Base-by-base conservation (phyloP, 495 filamentous ascomycete species). In the Pseudomonodictys pantanalensis region DNA sequence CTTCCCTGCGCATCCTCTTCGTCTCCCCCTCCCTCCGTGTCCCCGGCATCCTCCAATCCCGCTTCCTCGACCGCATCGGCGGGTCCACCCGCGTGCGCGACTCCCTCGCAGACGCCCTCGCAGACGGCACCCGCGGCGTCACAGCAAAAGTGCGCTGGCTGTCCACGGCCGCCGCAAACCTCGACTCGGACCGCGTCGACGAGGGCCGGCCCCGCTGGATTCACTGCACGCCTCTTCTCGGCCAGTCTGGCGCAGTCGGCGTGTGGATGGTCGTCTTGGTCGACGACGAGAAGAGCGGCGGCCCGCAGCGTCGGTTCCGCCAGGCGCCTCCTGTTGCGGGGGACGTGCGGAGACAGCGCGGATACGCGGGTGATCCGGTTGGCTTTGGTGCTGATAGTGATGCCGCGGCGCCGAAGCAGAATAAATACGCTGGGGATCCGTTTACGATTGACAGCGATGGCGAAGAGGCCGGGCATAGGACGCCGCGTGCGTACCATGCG, bases 261-360 rank as follows among this genome's bases (percentile, higher is more conserved):
- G 83, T 86, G 0, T 87, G 83, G 85, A 83, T 88, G 80, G 77
- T 87, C 7, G 76, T 86, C 1, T 71, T 88, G 35, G 77, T 86
- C 1, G 82, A 86, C 50, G 77, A 79, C 29, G 78, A 79, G 24
- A 60, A 60, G 25, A 18, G 17, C 30, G 9, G 17, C 18, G 26
- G 28, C 8, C 58, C 52, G 2, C n/a, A 24, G 7, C 51, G 58
- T 11, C 29, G 52, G 2, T 62, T 62, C 33, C 45, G 60, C 2
- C 52, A 57, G 18, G 52, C 60, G 1, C 60, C 60, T 11, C 60
- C 54, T 20, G 39, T 57, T 11, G 12, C 50, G 10, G 28, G 10
- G 7, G 22, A 57, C 9, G 23, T 58, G n/a, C 32, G 51, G 9
- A 20, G 33, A 3, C n/a, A 30, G 25, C 51, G 39, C 26, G 24